These are phyloP conservation scores for Penicillium goetzii DNA, from an alignment of 495 filamentous ascomycete genomes.

Conservation along the genomic window DNA sequence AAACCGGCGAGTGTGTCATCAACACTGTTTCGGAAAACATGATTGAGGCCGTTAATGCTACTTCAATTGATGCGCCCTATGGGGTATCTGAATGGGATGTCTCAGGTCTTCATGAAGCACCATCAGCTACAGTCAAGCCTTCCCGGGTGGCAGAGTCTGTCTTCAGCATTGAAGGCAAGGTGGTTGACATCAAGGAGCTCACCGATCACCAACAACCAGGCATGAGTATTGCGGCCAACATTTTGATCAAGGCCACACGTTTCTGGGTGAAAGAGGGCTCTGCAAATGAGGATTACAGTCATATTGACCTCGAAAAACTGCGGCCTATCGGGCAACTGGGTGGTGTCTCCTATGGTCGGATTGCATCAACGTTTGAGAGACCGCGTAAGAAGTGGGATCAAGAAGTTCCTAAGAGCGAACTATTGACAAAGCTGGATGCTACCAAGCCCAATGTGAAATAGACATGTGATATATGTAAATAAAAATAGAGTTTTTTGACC, in stretches of 20 bases:
- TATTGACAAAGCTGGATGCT: conserved; percentile 45
- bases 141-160: conserved; percentile 75
- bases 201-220: conserved; percentile 63
- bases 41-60: conserved; percentile 81
- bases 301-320: conserved; percentile 71
- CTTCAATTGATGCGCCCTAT: conserved; percentile 73
- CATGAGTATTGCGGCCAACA: conserved; percentile 69
- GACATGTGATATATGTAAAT: background rate
- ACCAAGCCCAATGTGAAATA: conserved; percentile 24
- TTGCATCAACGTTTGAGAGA: conserved; percentile 67
- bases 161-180: conserved; percentile 75
- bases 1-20: conserved; percentile 70
- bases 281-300: conserved; percentile 67
- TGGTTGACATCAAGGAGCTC: conserved; percentile 73
- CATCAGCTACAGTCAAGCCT: conserved; percentile 58
- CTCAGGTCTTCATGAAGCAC: conserved; percentile 69
- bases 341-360: conserved; percentile 75
- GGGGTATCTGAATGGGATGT: conserved; percentile 79
- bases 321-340: conserved; percentile 74
- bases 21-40: conserved; percentile 82
- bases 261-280: conserved; percentile 88
- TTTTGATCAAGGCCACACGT: conserved; percentile 74
- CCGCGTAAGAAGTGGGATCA: conserved; percentile 66
- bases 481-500: background rate
- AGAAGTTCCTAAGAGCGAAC: conserved; percentile 48